Conservation (phyloP, 2,329 filamentous ascomycete genomes). For the Hymenoscyphus albidus region DNA sequence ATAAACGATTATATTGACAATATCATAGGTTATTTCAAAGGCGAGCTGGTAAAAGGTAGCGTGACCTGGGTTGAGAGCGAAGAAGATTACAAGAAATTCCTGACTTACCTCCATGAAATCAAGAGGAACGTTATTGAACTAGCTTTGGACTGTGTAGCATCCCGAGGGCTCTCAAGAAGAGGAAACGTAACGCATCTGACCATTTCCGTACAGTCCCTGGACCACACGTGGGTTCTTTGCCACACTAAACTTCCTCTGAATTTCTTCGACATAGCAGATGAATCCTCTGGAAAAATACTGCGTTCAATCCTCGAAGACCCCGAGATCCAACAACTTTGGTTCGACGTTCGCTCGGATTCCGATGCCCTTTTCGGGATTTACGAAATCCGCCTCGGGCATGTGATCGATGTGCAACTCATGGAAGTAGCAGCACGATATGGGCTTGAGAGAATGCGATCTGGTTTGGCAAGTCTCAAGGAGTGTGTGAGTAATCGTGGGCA, state of each 20-base stretch:
- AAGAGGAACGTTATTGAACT: neutral
- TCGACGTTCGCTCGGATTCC: slow-evolving; percentile 55
- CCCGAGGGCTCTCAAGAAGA: neutral
- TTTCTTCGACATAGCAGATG: slow-evolving; percentile 5
- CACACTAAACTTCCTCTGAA: neutral
- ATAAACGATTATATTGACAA: neutral
- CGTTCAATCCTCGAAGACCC: slow-evolving; percentile 41
- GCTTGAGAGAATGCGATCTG: neutral
- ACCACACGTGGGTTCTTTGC: slow-evolving; percentile 7
- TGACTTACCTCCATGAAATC: neutral
- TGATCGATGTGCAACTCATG: slow-evolving; percentile 54
- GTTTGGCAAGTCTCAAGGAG: neutral
- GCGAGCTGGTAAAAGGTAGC: neutral
- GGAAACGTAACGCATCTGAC: neutral
- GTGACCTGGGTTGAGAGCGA: slow-evolving; percentile 5
- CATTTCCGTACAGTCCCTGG: slow-evolving; percentile 1
- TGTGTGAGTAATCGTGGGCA: neutral
- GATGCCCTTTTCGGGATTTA: slow-evolving; percentile 49
- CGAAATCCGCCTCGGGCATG: slow-evolving; percentile 39
- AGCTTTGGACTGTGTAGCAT: neutral
- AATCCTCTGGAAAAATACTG: neutral
- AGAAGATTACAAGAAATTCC: neutral
- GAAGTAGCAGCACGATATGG: slow-evolving; percentile 40
- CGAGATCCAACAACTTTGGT: slow-evolving; percentile 47
- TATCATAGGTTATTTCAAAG: neutral